Base-by-base conservation (phyloP, 2,329 filamentous ascomycete species). In the Penicillium sp. region DNA sequence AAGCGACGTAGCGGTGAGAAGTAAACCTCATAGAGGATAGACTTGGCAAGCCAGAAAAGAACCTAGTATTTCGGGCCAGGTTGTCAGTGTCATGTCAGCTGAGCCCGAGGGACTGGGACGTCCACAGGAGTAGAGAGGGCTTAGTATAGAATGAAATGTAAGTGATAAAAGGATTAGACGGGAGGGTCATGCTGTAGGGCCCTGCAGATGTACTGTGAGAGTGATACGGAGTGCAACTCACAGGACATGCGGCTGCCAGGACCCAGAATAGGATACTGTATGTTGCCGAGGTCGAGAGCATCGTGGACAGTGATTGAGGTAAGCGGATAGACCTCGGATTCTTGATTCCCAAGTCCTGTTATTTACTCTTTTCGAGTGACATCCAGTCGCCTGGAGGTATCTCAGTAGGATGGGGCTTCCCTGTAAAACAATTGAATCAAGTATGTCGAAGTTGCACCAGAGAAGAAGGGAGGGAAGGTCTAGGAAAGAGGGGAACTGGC, bases 1-100 rank as follows among this genome's bases (percentile, higher is more conserved):
- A 69, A 68, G 5, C 59, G 57, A 14, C 57, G 26, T 21, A 72
- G 59, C 1, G 68, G 68, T 1, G 69, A 69, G 48, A 62, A 62
- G 33, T 21, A 68, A 13, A 68, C 57, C 8, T 63, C 26, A 46
- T 66, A 65, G 48, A 63, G 49, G 45, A 59, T 50, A 31, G 48
- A 59, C 47, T 54, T 55, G 29, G 56, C 24, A 26, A 58, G 24
- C 48, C 41, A 48, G 46, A 31, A 43, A 24, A 47, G 11, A 21
- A 43, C n/a, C 48, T 52, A 31, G n/a, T 19, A 45, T 2, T 16
- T 3, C 22, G 43, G 29, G 24, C 27, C 27, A 35, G 21, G 22
- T 3, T 14, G 27, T 19, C 7, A 46, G 31, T 44, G 29, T 53
- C 29, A 53, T 53, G 33, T 35, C 27, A 35, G 41, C 50, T 26